Conservation (phyloP, 164 flowering plant genomes). For the Aristolochia contorta region DNA sequence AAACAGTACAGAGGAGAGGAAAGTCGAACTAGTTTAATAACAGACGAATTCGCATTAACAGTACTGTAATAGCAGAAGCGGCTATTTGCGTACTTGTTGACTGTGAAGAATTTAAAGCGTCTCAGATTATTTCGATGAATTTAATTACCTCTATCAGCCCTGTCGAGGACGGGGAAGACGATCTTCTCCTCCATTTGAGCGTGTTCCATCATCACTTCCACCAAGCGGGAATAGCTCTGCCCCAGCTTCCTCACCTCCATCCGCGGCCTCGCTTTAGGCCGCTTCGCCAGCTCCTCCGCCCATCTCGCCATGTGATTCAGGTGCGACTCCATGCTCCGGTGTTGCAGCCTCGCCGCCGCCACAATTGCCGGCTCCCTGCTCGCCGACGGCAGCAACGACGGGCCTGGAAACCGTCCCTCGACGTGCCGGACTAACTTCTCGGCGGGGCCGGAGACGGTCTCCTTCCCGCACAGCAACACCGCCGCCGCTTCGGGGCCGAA, state of each 20-base stretch:
- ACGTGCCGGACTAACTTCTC: constrained; percentile 31
- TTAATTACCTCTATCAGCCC: constrained; percentile 66
- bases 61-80: too few species aligned
- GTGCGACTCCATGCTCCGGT: constrained; percentile 51
- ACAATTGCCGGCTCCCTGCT: constrained; percentile 25
- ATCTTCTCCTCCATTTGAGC: constrained; percentile 76
- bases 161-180: constrained; percentile 46
- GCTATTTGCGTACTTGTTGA: too few species aligned
- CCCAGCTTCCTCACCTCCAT: constrained; percentile 73
- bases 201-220: constrained; percentile 61
- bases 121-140: too few species aligned
- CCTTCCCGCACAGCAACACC: constrained; percentile 25
- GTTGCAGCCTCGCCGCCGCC: constrained; percentile 44
- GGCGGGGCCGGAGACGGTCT: constrained; percentile 35
- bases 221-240: constrained; percentile 36
- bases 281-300: constrained; percentile 42
- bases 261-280: constrained; percentile 32
- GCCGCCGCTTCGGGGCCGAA: constrained; percentile 14
- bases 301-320: constrained; percentile 52
- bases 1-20: too few species aligned
- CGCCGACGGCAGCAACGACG: constrained; percentile 22
- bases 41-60: too few species aligned
- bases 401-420: constrained; percentile 44
- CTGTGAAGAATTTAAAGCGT: too few species aligned
- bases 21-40: too few species aligned